A percentile compares a stretch with the other conserved stretches of the same genome.
phyloP scores from a whole-genome alignment of 176 grass and related monocot species.

The Calamus simplicifolius region DNA sequence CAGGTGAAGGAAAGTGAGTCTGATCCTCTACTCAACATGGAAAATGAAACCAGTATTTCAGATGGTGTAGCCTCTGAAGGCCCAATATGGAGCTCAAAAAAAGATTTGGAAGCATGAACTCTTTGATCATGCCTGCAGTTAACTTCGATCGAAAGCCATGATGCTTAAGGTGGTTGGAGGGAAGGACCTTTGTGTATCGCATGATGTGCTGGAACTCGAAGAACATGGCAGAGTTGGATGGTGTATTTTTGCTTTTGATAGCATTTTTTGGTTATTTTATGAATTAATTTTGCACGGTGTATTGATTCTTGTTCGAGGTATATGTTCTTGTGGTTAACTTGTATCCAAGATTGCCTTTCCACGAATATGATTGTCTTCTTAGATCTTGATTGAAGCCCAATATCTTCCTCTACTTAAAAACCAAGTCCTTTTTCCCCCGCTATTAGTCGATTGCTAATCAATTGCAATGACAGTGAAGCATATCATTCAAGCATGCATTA shows the following conservation, averaged over 20 bases:
- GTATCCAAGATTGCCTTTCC: too few relatives aligned
- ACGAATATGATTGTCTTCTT: too few relatives aligned
- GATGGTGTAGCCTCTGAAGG: neutral
- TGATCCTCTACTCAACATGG: neutral
- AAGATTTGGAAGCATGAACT: slow-evolving; percentile 8
- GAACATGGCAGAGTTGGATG: neutral
- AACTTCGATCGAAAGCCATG: neutral
- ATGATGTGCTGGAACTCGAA: neutral
- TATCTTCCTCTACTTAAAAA: too few relatives aligned
- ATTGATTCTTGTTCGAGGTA: too few relatives aligned
- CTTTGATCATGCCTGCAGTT: neutral
- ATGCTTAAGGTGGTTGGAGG: neutral
- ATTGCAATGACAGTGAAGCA: too few relatives aligned
- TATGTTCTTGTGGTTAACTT: too few relatives aligned
- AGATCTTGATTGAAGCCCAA: too few relatives aligned
- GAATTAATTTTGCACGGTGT: too few relatives aligned
- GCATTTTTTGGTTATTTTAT: neutral
- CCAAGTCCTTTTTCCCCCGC: too few relatives aligned
- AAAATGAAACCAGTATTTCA: neutral
- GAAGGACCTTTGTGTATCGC: neutral
- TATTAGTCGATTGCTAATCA: too few relatives aligned
- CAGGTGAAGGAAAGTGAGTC: slow-evolving; percentile 8
- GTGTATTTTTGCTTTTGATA: neutral
- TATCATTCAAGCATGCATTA: too few relatives aligned
- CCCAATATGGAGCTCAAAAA: slow-evolving; percentile 2